These are phyloP conservation scores for Elongisporangium anandrum DNA, from an alignment of 352 stramenopile species.

Conservation along the genomic window DNA sequence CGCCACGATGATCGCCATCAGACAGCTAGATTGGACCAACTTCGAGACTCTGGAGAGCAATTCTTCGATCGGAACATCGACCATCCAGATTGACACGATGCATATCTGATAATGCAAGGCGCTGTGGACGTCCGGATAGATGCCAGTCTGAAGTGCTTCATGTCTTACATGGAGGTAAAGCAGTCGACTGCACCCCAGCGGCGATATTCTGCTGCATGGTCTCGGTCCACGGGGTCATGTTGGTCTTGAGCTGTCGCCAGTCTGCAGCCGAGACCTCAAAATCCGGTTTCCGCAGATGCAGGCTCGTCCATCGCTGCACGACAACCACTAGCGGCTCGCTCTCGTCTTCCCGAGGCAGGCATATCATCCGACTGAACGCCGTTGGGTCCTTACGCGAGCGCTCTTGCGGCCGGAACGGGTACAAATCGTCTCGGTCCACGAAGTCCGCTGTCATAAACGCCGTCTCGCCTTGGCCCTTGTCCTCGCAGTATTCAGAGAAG, in stretches of 20 bases:
- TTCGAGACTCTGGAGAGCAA: no score
- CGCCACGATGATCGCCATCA: no score
- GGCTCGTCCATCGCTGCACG: slow-evolving; percentile 23
- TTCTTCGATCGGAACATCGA: no score
- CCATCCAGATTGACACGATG: no score
- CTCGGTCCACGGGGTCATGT: slow-evolving; percentile 30
- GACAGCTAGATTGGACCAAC: no score
- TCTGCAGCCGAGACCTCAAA: slow-evolving; percentile 13
- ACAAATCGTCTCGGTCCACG: slow-evolving; percentile 25
- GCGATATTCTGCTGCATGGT: slow-evolving; percentile 15
- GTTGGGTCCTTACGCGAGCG: slow-evolving; percentile 22
- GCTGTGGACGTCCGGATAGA: no score
- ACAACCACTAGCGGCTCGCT: slow-evolving; percentile 24
- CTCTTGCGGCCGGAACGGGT: slow-evolving; percentile 22
- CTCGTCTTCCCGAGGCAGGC: slow-evolving; percentile 1
- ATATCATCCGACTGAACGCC: background rate
- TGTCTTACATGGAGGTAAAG: no score
- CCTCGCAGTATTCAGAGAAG: slow-evolving; percentile 25
- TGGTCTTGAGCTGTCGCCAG: slow-evolving; percentile 27
- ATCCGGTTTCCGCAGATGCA: slow-evolving; percentile 17
- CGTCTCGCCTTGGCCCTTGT: slow-evolving; percentile 2
- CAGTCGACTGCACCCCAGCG: background rate
- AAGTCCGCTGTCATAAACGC: slow-evolving; percentile 28
- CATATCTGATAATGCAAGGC: no score
- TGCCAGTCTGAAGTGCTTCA: no score